A percentile compares a stretch with the other conserved stretches of the same genome.
Conservation (phyloP, 2,329 filamentous ascomycete species). For the Lecanicillium sp. region DNA sequence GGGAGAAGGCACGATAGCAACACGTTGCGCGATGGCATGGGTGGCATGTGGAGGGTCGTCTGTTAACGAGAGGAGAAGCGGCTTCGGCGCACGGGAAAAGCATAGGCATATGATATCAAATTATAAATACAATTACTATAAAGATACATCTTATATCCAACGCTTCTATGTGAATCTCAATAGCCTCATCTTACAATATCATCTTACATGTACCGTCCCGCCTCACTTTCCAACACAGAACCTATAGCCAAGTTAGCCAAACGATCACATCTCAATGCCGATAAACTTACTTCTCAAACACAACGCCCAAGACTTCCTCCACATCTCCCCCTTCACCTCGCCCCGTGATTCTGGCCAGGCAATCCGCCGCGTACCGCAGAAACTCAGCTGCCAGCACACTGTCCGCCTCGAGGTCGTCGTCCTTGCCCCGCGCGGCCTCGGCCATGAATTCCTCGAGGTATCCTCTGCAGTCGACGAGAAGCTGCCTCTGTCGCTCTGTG, state of each 20-base stretch:
- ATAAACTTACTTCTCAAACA: slow-evolving; percentile 84
- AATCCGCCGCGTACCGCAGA: slow-evolving; percentile 71
- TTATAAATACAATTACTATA: no score
- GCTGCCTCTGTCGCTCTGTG: slow-evolving; percentile 79
- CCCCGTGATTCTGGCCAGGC: slow-evolving; percentile 82
- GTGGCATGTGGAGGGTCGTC: no score
- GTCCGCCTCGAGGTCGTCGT: slow-evolving; percentile 53
- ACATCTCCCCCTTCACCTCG: slow-evolving; percentile 81
- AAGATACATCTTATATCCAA: no score
- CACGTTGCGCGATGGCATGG: no score
- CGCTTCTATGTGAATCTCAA: no score
- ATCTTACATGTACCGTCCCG: no score
- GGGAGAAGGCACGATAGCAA: no score
- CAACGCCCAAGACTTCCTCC: slow-evolving; percentile 90
- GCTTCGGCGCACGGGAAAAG: no score
- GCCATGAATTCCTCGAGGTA: slow-evolving; percentile 69
- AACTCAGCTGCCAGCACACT: slow-evolving; percentile 88
- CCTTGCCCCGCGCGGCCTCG: slow-evolving; percentile 37
- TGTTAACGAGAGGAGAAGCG: no score
- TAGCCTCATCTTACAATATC: no score
- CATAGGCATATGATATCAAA: not conserved
- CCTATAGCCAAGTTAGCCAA: slow-evolving; percentile 25
- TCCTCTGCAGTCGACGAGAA: slow-evolving; percentile 65
- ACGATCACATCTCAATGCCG: not conserved
- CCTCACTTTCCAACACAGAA: slow-evolving; percentile 52